Evolutionary conservation across 1,284 basidiomycete genomes (phyloP), one percentile per base, ranked within the genome.

Genomic region (Chalciporus piperatoides): DNA sequence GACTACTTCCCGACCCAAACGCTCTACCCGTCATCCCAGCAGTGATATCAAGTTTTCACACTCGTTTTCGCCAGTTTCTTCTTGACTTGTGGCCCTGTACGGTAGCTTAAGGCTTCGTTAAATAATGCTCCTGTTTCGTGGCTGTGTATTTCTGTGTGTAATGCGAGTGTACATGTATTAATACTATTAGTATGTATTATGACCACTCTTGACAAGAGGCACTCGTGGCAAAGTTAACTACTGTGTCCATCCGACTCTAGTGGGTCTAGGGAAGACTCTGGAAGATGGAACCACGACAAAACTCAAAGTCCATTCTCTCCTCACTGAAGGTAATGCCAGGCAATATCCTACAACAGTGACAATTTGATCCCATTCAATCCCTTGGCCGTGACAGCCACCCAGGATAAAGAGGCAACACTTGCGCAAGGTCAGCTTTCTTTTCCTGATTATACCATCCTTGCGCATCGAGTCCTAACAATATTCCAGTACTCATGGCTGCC

Each of bases 401-500:
- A 64, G 39, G 38, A 64, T 66, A 30, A 68, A 54, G 51, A 68
- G 64, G 44, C 57, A 62, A 40, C 36, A 65, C 0, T 33, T 66
- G 19, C 67, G 64, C 47, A 66, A 68, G 52, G 64, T 60, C 23
- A 25, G 49, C 0, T 42, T 37, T 40, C 6, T 35, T 50, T 44
- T 27, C 14, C n/a, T 36, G 24, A 33, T 35, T 17, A 2, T 21
- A 24, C 23, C 15, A n/a, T n/a, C 21, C 41, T 28, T 33, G 19
- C 41, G 21, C 30, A 28, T 39, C n/a, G n/a, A n/a, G n/a, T 12
- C n/a, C 38, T 11, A 15, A 28, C 19, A 39, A 46, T 44, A 6
- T 28, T 32, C 19, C 64, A 92, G 85, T 92, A 92, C 63, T 90
- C 90, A 30, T 95, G 92, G 89, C 71, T 94, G 19, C 87, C 88